These are phyloP conservation scores for Penicillium sp. DNA, from an alignment of 2,329 filamentous ascomycete species.

Conservation along the genomic window DNA sequence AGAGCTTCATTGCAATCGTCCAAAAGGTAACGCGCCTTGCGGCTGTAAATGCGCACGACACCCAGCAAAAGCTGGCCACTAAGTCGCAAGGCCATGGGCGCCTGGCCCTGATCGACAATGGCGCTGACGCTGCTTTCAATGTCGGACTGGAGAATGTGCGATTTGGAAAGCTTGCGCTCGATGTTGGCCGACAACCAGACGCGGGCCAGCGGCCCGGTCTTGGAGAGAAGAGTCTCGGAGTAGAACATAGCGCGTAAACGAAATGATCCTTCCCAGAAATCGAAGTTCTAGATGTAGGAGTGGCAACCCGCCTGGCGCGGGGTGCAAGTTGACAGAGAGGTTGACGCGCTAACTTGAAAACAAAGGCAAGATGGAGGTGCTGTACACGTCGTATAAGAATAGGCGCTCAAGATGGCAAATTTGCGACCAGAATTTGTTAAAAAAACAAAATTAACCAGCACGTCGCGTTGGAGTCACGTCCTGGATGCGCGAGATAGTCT, in stretches of 20 bases:
- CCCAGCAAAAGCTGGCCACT: slow-evolving; percentile 92
- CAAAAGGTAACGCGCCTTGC: slow-evolving; percentile 91
- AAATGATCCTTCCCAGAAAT: slow-evolving; percentile 19
- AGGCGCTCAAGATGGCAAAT: not conserved
- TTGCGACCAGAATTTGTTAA: not conserved
- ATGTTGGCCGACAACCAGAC: slow-evolving; percentile 98
- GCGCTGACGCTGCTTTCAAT: slow-evolving; percentile 92
- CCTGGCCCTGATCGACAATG: slow-evolving; percentile 89
- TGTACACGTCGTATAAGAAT: slow-evolving; percentile 6
- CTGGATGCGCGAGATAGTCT: slow-evolving; percentile 19
- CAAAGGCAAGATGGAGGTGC: slow-evolving; percentile 23
- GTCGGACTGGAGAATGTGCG: slow-evolving; percentile 90
- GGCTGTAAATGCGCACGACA: slow-evolving; percentile 95
- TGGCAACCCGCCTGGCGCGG: slow-evolving; percentile 34
- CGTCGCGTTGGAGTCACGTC: slow-evolving; percentile 12
- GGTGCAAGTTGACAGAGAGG: slow-evolving; percentile 26
- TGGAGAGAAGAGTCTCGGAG: slow-evolving; percentile 90
- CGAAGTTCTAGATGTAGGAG: slow-evolving; percentile 34
- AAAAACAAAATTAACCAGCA: not conserved
- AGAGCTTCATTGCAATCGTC: slow-evolving; percentile 98
- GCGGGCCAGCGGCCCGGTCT: slow-evolving; percentile 93
- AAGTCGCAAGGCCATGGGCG: slow-evolving; percentile 88
- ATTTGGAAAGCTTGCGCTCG: slow-evolving; percentile 97
- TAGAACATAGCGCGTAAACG: slow-evolving; percentile 73
- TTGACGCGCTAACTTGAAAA: slow-evolving; percentile 37